phyloP scores from a whole-genome alignment of 768 basidiomycete genomes.

The Suillus plorans region DNA sequence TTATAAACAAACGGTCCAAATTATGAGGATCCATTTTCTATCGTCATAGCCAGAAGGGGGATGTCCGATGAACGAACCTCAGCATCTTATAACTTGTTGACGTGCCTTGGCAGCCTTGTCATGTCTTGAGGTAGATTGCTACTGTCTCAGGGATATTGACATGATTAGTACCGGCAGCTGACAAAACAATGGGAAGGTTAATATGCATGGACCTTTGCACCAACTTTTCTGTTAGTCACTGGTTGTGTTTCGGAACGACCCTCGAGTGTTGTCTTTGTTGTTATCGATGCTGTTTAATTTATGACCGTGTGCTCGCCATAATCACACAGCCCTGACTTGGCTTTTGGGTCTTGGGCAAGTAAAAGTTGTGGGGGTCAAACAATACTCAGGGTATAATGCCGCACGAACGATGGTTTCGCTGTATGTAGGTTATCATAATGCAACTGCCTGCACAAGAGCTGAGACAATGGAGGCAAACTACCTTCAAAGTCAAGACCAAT shows the following conservation, averaged over 20 bases:
- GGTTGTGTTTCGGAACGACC: neutral
- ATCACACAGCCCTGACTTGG: neutral
- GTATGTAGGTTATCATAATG: too few species aligned
- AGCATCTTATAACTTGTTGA: neutral
- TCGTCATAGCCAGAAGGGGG: neutral
- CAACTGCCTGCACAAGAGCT: too few species aligned
- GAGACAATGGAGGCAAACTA: too few species aligned
- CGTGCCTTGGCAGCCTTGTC: neutral
- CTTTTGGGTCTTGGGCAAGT: too few species aligned
- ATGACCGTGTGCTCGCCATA: neutral
- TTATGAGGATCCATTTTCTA: neutral
- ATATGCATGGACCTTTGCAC: neutral
- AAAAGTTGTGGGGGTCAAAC: too few species aligned
- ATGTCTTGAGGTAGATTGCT: neutral
- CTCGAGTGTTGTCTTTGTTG: neutral
- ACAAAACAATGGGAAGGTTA: neutral
- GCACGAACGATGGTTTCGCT: too few species aligned
- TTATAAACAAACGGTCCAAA: constrained; percentile 4
- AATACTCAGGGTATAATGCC: too few species aligned
- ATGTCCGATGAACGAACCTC: neutral
- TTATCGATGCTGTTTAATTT: neutral
- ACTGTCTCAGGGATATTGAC: neutral
- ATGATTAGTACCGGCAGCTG: neutral
- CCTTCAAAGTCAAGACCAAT: too few species aligned
- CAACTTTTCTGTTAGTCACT: neutral